Conservation (phyloP, 2,329 filamentous ascomycete genomes). For the Phialocephala sp. region DNA sequence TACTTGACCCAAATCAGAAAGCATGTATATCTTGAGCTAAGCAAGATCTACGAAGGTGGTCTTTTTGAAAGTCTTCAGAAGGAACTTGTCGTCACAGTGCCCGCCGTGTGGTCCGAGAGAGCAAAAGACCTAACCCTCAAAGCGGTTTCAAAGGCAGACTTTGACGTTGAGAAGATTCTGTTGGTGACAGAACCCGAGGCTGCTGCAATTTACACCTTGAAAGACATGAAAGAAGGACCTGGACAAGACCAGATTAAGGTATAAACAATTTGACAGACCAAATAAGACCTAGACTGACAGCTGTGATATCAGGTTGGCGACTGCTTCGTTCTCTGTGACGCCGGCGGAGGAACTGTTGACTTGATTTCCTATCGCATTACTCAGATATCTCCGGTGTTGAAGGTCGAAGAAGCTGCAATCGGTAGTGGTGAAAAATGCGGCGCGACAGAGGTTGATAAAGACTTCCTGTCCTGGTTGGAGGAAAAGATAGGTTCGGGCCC, state of each 20-base stretch:
- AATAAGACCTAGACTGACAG: no score
- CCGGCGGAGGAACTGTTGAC: constrained; percentile 18
- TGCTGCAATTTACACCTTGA: constrained; percentile 8
- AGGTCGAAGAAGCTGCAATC: constrained; percentile 10
- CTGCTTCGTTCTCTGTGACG: constrained; percentile 13
- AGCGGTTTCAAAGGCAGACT: constrained; percentile 12
- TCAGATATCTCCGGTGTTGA: neutral
- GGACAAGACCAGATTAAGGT: constrained; percentile 4
- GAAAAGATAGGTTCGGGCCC: neutral
- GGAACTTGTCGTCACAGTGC: constrained; percentile 15
- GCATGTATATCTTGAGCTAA: neutral
- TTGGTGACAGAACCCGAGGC: constrained; percentile 17
- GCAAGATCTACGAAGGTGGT: neutral
- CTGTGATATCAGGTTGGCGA: constrained; percentile 1
- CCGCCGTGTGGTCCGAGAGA: constrained; percentile 15
- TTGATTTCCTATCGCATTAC: constrained; percentile 8
- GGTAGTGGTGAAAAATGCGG: constrained; percentile 13
- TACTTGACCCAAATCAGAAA: constrained; percentile 3
- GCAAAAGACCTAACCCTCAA: constrained; percentile 13
- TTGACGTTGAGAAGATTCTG: constrained; percentile 2
- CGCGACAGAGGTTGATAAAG: neutral
- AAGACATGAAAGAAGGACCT: constrained; percentile 4
- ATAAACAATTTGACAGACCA: neutral
- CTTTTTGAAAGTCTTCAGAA: neutral
- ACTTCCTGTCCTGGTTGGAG: neutral